Evolutionary conservation across 2,329 filamentous ascomycete genomes (phyloP).

Genomic region (Zymoseptoria ardabiliae): DNA sequence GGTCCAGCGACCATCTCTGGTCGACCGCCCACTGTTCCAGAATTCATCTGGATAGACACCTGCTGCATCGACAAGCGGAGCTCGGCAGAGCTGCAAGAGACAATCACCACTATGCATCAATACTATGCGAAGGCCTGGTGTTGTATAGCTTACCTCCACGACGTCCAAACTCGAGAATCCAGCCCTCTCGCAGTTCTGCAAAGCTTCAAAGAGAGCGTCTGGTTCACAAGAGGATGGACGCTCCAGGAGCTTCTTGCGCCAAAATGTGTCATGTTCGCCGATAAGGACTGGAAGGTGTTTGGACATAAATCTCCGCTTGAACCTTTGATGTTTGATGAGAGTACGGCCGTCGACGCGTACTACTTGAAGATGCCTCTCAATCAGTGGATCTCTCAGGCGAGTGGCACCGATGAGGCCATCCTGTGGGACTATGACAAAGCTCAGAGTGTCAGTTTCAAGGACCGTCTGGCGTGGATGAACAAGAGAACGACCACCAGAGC

Average conservation of each 20-base stretch:
- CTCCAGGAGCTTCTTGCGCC: conserved; percentile 22
- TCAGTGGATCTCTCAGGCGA: conserved; percentile 5
- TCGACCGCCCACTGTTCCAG: not conserved
- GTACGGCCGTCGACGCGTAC: not conserved
- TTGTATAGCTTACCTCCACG: conserved; percentile 12
- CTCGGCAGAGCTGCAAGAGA: conserved; percentile 12
- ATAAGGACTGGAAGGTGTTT: conserved; percentile 6
- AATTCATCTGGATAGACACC: conserved; percentile 17
- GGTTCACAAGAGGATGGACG: conserved; percentile 8
- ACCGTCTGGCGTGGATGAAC: conserved; percentile 5
- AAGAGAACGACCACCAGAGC: conserved; percentile 3
- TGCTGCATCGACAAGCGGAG: conserved; percentile 17
- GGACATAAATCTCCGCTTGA: conserved; percentile 7
- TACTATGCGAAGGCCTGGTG: conserved; percentile 11
- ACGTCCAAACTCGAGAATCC: conserved; percentile 1
- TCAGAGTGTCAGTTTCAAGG: conserved; percentile 1
- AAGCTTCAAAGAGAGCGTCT: conserved; percentile 9
- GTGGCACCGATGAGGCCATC: conserved; percentile 5
- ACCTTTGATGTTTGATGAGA: not conserved
- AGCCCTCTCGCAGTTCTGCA: not conserved
- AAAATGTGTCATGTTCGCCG: conserved; percentile 8
- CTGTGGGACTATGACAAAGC: conserved; percentile 4
- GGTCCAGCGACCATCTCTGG: no score
- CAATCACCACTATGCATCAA: conserved; percentile 16
- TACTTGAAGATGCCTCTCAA: conserved; percentile 2